These are phyloP conservation scores for Alternaria sp. DNA, from an alignment of 2,329 filamentous ascomycete genomes.

Conservation along the genomic window DNA sequence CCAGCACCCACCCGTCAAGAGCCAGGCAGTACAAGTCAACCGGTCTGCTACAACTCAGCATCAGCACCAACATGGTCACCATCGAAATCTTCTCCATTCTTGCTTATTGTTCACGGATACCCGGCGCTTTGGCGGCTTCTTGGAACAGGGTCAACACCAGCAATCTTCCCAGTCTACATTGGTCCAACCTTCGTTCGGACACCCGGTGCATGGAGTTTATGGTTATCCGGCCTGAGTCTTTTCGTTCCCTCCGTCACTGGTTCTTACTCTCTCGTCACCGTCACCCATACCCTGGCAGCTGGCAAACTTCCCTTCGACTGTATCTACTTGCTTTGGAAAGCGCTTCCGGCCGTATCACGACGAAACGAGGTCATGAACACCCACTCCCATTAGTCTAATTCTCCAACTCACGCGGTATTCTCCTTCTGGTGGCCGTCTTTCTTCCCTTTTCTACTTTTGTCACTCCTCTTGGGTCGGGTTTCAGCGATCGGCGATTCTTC, in stretches of 20 bases:
- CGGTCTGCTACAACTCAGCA: conserved; percentile 15
- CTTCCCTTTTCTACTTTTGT: conserved; percentile 19
- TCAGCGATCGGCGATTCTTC: conserved; percentile 15
- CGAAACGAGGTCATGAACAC: conserved; percentile 47
- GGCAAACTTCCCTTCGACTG: conserved; percentile 28
- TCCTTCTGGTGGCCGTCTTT: conserved; percentile 9
- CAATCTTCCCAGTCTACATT: conserved; percentile 20
- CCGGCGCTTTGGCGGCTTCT: conserved; percentile 38
- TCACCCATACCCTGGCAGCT: conserved; percentile 1
- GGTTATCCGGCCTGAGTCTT: conserved; percentile 29
- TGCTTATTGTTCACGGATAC: conserved; percentile 47
- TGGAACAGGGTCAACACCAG: conserved; percentile 31
- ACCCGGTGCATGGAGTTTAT: conserved; percentile 30
- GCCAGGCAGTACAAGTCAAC: conserved; percentile 11
- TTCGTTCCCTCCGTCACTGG: conserved; percentile 5
- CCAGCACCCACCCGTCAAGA: conserved; percentile 19
- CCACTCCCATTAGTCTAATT: conserved; percentile 32
- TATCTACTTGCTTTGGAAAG: conserved; percentile 45
- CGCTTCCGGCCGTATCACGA: conserved; percentile 38
- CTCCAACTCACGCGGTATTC: conserved; percentile 16
- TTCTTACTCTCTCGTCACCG: conserved; percentile 1
- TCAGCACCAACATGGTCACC: conserved; percentile 29
- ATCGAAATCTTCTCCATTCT: conserved; percentile 45
- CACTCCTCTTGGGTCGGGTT: conserved; percentile 9
- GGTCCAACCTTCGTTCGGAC: conserved; percentile 30